Evolutionary conservation across 495 filamentous ascomycete species (phyloP).

Genomic region (Penicillium bovifimosum): DNA sequence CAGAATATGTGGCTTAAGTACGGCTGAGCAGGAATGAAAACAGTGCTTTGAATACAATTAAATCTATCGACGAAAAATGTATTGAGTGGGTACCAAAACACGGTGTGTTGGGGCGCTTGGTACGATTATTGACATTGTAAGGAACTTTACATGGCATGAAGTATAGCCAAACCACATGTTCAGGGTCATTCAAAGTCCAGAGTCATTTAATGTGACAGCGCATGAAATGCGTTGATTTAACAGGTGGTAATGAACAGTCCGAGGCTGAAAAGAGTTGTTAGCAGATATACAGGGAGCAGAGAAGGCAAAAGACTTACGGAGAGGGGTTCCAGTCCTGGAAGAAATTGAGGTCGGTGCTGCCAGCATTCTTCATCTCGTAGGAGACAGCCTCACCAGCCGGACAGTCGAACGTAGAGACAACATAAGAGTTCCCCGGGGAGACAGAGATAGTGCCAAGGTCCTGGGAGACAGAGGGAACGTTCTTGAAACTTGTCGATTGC

Average conservation of each 20-base stretch:
- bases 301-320: constrained; percentile 33
- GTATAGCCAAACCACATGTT: background rate
- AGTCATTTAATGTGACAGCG: background rate
- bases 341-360: constrained; percentile 52
- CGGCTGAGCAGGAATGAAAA: too few species aligned
- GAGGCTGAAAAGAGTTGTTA: constrained; percentile 37
- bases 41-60: background rate
- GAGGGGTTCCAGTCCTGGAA: constrained; percentile 58
- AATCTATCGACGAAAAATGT: constrained; percentile 2
- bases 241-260: constrained; percentile 59
- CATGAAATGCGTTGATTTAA: constrained; percentile 22
- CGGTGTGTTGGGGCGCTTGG: too few species aligned
- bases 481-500: constrained; percentile 46
- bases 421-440: constrained; percentile 51
- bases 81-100: too few species aligned
- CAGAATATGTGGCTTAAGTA: too few species aligned
- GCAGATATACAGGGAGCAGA: background rate
- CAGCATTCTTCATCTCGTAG: constrained; percentile 48
- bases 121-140: too few species aligned
- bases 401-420: constrained; percentile 52
- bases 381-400: constrained; percentile 45
- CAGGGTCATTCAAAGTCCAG: background rate
- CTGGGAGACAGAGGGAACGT: constrained; percentile 37
- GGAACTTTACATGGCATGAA: constrained; percentile 4
- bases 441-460: constrained; percentile 45